Evolutionary conservation across 106 monocot genomes (phyloP).

Genomic region (Amphibolis antarctica): DNA sequence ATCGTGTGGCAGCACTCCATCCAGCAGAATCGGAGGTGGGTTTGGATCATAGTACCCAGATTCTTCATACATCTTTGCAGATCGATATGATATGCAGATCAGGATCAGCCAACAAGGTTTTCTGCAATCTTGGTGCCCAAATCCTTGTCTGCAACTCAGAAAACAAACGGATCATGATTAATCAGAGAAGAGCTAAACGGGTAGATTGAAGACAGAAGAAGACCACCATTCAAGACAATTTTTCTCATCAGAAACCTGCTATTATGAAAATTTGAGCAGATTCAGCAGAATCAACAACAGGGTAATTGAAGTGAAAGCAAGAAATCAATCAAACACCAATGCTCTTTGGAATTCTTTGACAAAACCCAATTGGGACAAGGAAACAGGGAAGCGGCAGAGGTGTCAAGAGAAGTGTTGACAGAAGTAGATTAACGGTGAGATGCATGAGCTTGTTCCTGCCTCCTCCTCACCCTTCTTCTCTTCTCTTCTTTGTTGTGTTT

Average conservation of each 20-base stretch:
- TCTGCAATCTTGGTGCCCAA: neutral
- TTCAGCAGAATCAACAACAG: no score
- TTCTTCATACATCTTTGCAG: conserved; percentile 39
- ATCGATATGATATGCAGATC: no score
- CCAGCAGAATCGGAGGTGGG: conserved; percentile 13
- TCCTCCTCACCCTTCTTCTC: neutral
- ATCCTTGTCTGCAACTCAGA: neutral
- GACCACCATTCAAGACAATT: neutral
- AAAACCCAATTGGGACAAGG: neutral
- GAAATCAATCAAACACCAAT: no score
- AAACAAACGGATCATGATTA: no score
- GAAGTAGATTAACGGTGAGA: no score
- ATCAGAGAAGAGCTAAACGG: no score
- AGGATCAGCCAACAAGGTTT: no score
- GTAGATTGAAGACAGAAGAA: no score
- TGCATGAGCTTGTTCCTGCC: neutral
- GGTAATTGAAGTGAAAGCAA: no score
- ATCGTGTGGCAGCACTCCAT: conserved; percentile 19
- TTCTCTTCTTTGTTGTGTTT: neutral
- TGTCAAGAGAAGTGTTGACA: neutral
- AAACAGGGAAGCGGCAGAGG: neutral
- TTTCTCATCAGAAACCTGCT: no score
- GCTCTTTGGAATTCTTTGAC: neutral
- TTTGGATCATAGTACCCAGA: conserved; percentile 22
- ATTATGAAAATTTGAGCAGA: no score